phyloP scores from a whole-genome alignment of 352 stramenopile species.

The Pythium biforme region DNA sequence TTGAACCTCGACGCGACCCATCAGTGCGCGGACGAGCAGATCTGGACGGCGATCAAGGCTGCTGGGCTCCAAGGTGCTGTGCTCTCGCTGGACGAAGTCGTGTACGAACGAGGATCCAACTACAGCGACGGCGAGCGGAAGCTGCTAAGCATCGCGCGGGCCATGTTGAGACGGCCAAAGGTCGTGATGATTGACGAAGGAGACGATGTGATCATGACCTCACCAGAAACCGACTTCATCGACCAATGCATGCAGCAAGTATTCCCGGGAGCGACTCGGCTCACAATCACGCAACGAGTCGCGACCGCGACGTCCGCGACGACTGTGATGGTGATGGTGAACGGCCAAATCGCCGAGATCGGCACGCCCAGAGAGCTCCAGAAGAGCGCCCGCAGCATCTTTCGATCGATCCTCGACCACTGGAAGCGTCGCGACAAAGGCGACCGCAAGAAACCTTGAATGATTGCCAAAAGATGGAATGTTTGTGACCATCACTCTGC shows the following conservation, averaged over 20 bases:
- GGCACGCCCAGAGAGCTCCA: conserved; percentile 85
- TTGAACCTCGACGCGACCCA: conserved; percentile 88
- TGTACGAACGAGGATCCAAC: conserved; percentile 89
- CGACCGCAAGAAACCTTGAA: conserved; percentile 20
- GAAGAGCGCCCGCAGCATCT: conserved; percentile 47
- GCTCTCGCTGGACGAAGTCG: conserved; percentile 67
- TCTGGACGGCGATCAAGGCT: conserved; percentile 32
- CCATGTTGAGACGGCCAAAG: conserved; percentile 82
- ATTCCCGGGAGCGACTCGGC: conserved; percentile 78
- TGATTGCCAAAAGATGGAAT: no score
- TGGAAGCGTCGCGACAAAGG: conserved; percentile 32
- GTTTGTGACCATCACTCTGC: no score
- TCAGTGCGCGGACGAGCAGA: conserved; percentile 49
- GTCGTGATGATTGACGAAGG: conserved; percentile 30
- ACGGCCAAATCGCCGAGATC: conserved; percentile 88
- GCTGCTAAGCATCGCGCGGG: conserved; percentile 91
- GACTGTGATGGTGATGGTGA: conserved; percentile 94
- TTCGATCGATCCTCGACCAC: conserved; percentile 56
- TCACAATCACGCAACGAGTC: conserved; percentile 96
- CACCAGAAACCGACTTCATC: conserved; percentile 4
- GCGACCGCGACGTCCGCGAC: conserved; percentile 97
- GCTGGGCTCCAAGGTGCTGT: conserved; percentile 28
- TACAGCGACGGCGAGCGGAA: conserved; percentile 93
- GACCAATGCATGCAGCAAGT: conserved; percentile 31
- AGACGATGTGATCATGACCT: background rate